A percentile compares a stretch with the other conserved stretches of the same genome.
These are phyloP conservation scores for Diaporthe sp. DNA, from an alignment of 2,329 filamentous ascomycete species.

Conservation along the genomic window DNA sequence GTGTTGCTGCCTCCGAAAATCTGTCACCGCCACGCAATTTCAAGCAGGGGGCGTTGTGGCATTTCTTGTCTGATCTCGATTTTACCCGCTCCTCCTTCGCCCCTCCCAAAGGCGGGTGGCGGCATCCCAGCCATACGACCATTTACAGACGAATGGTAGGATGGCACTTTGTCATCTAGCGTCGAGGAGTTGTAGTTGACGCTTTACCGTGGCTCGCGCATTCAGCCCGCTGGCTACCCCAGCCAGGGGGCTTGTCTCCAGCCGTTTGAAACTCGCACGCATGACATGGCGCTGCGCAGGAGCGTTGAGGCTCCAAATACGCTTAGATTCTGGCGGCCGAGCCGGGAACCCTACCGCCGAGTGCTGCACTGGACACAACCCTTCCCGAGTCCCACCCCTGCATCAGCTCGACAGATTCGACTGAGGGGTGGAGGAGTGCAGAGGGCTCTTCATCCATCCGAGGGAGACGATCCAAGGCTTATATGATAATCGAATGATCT, in stretches of 20 bases:
- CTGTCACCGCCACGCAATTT: conserved; percentile 29
- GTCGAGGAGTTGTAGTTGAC: background rate
- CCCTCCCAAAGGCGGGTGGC: conserved; percentile 13
- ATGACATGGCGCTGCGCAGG: conserved; percentile 20
- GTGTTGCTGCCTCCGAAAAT: conserved; percentile 7
- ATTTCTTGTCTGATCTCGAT: conserved; percentile 14
- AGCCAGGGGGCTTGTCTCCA: conserved; percentile 21
- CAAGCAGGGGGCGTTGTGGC: conserved; percentile 13
- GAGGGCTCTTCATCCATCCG: conserved; percentile 1
- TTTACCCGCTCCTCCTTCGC: background rate
- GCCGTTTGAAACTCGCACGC: conserved; percentile 32
- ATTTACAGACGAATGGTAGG: conserved; percentile 10
- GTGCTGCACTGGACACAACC: background rate
- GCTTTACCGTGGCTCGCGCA: background rate
- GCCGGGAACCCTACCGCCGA: background rate
- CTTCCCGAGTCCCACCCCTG: conserved; percentile 11
- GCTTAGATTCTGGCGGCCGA: conserved; percentile 33
- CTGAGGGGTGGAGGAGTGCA: conserved; percentile 3
- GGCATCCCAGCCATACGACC: conserved; percentile 4
- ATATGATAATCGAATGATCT: conserved; percentile 35
- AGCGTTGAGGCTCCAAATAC: conserved; percentile 29
- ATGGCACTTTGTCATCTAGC: conserved; percentile 1
- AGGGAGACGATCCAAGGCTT: conserved; percentile 13
- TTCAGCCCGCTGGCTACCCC: conserved; percentile 9
- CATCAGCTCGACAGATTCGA: conserved; percentile 5